phyloP scores from a whole-genome alignment of 805 yeast species.

The Sugiyamaella chiloensis region DNA sequence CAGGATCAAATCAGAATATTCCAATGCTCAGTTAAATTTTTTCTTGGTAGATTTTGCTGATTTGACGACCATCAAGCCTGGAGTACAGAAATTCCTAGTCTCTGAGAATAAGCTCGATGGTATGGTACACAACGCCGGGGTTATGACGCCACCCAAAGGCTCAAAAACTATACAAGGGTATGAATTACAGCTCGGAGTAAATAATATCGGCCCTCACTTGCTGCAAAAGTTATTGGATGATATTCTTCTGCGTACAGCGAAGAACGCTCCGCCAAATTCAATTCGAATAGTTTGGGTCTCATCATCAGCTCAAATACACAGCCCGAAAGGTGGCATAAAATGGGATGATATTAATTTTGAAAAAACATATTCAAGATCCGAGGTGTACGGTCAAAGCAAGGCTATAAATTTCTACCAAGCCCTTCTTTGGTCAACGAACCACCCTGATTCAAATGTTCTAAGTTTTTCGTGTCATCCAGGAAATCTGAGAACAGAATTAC shows the following conservation, averaged over 20 bases:
- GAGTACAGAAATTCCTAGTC: constrained; percentile 30
- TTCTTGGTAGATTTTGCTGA: constrained; percentile 34
- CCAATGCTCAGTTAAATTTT: constrained; percentile 20
- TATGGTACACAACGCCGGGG: constrained; percentile 45
- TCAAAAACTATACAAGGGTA: constrained; percentile 42
- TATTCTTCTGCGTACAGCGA: constrained; percentile 36
- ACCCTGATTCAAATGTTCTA: constrained; percentile 34
- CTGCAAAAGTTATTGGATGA: constrained; percentile 41
- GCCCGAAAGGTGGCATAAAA: constrained; percentile 36
- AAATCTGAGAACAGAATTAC: constrained; percentile 35
- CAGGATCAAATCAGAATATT: constrained; percentile 27
- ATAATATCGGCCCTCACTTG: constrained; percentile 46
- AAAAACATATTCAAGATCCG: constrained; percentile 12
- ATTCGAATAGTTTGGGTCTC: constrained; percentile 46
- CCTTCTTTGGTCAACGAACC: constrained; percentile 35
- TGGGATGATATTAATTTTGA: constrained; percentile 35
- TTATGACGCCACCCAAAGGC: constrained; percentile 40
- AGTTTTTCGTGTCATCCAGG: constrained; percentile 44
- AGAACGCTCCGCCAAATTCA: constrained; percentile 29
- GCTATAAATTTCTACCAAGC: constrained; percentile 40
- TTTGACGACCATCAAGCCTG: constrained; percentile 41
- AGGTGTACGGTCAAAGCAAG: constrained; percentile 43
- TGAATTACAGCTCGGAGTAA: constrained; percentile 47
- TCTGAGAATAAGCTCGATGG: constrained; percentile 34
- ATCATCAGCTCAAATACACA: constrained; percentile 34